Evolutionary conservation across 2,329 filamentous ascomycete genomes (phyloP), one percentile per base, ranked within the genome.

Genomic region (Whalleya microplaca): DNA sequence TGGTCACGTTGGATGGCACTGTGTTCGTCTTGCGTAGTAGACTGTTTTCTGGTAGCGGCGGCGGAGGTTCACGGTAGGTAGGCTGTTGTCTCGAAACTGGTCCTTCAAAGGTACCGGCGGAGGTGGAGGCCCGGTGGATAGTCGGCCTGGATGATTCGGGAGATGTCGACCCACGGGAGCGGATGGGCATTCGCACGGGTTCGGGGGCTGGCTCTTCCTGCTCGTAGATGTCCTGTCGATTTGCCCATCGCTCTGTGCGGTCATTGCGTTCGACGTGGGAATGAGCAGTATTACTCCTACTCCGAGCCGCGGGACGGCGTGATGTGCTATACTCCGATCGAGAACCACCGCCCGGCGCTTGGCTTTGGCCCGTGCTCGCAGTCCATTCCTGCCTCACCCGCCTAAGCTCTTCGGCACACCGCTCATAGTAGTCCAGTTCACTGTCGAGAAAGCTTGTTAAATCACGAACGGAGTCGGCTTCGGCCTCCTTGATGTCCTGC

Each of bases 401-500:
- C 3, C 82, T 78, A 52, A 98, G 83, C 64, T 96, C 90, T 64
- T 97, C 93, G 51, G 90, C 85, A 71, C 92, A 96, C 58, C 90
- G 88, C 72, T 98, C 94, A 72, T 97, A 90, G 76, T 95, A 97
- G 61, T 90, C 88, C 55, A 98, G 81, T 76, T 98, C 90, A 41
- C 91, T 89, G 59, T 98, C 93, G 49, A 98, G 78, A 72, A 98
- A 96, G 18, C 85, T 79, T 2, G 86, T 87, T 54, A 98, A 78
- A 69, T 96, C 92, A 46, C 84, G 81, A 42, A 96, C 84, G 68
- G 88, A 92, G 62, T 98, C 94, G 43, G 80, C 82, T 74, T 98
- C 94, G 20, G 91, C 85, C 68, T 97, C 93, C 77, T 95, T 94
- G 76, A 98, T 96, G 70, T 98, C 94, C 75, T 96, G 86, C 95